Conservation (phyloP, 148 eudicot species). For the Nepenthes gracilis region DNA sequence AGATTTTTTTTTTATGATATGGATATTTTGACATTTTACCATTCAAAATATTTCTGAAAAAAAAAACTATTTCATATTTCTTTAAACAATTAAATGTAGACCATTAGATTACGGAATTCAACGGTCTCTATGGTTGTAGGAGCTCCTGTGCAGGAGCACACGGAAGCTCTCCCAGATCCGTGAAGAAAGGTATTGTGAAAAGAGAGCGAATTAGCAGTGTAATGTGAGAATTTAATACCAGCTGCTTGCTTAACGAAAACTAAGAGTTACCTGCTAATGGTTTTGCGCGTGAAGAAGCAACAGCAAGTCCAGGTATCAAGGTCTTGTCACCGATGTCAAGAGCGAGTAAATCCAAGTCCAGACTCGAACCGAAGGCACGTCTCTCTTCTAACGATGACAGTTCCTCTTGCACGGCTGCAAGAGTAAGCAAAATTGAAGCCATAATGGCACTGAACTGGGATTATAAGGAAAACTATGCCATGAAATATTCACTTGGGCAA, state of each 20-base stretch:
- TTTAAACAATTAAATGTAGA: no score
- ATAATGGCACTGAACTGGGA: not conserved
- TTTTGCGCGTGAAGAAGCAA: constrained; percentile 77
- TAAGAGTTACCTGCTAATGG: constrained; percentile 78
- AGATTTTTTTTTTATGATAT: no score
- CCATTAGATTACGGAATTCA: no score
- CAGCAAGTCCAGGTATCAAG: constrained; percentile 89
- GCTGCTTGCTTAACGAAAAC: not conserved
- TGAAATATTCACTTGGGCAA: not conserved
- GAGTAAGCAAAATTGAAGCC: not conserved
- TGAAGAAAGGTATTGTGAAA: no score
- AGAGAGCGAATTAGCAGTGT: no score
- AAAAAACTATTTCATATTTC: no score
- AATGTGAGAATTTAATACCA: not conserved
- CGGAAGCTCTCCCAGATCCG: no score
- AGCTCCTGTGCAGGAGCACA: no score
- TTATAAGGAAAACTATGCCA: not conserved
- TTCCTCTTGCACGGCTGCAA: constrained; percentile 66
- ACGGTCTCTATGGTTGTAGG: no score
- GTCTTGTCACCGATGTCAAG: constrained; percentile 73
- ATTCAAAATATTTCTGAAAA: no score
- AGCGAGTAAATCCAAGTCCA: constrained; percentile 87
- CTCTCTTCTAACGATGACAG: constrained; percentile 38
- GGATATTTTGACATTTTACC: no score
- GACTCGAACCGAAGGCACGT: constrained; percentile 59